A percentile compares a stretch with the other conserved stretches of the same genome.
phyloP scores from a whole-genome alignment of 352 stramenopile species.

The Phytopythium cucurbitacearum region DNA sequence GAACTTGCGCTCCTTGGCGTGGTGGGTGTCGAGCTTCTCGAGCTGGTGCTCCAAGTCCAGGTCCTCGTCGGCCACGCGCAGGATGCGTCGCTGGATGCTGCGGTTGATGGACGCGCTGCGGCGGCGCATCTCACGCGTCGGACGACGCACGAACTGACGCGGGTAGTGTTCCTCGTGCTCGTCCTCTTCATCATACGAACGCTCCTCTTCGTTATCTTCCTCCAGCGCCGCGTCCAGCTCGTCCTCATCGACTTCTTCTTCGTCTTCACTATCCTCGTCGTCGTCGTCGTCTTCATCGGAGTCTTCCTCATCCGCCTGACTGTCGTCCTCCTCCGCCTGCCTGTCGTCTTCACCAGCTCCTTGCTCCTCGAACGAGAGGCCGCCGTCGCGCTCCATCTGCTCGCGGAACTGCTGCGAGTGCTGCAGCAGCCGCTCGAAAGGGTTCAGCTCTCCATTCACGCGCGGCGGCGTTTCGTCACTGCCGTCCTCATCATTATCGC shows the following conservation, averaged over 20 bases:
- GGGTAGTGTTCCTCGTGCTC: not conserved
- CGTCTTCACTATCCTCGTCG: not conserved
- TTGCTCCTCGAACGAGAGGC: slow-evolving; percentile 11
- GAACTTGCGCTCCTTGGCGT: slow-evolving; percentile 56
- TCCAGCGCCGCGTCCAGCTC: slow-evolving; percentile 3
- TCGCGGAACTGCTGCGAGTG: slow-evolving; percentile 61
- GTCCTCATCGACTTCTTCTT: slow-evolving; percentile 3
- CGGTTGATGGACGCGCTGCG: slow-evolving; percentile 5
- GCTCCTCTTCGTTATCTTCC: not conserved
- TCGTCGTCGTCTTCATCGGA: not conserved
- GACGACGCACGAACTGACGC: not conserved
- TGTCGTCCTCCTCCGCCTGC: slow-evolving; percentile 11
- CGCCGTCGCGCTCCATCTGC: slow-evolving; percentile 17
- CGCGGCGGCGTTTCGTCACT: slow-evolving; percentile 2
- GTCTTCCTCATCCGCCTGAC: not conserved
- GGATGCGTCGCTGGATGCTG: slow-evolving; percentile 20
- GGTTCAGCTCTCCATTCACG: slow-evolving; percentile 33
- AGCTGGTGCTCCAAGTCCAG: slow-evolving; percentile 76
- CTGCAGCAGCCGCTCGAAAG: slow-evolving; percentile 63
- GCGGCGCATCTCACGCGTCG: slow-evolving; percentile 2
- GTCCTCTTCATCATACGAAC: slow-evolving; percentile 8
- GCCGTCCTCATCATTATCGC: slow-evolving; percentile 12
- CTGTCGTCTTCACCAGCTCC: slow-evolving; percentile 7
- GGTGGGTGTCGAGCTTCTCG: slow-evolving; percentile 31
- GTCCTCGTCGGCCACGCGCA: slow-evolving; percentile 22